A percentile compares a stretch with the other conserved stretches of the same genome.
Evolutionary conservation across 2,329 filamentous ascomycete genomes (phyloP).

Genomic region (Calycina marina): DNA sequence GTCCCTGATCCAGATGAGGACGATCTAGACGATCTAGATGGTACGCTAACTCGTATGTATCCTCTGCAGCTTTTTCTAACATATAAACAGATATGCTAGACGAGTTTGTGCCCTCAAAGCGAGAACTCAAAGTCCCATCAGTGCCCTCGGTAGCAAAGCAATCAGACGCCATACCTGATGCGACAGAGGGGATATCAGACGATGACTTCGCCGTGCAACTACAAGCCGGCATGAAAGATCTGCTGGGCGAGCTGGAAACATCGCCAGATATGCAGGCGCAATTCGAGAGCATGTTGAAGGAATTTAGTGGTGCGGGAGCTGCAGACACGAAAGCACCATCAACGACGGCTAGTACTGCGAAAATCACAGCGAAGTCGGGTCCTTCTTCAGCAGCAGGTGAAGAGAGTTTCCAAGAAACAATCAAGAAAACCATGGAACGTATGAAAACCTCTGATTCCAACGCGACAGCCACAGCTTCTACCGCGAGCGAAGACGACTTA

Average conservation of each 20-base stretch:
- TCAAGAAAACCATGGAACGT: conserved; percentile 85
- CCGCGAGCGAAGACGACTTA: conserved; percentile 59
- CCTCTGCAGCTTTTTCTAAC: neutral
- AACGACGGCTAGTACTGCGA: conserved; percentile 6
- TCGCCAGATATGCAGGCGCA: conserved; percentile 62
- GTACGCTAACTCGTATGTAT: conserved; percentile 28
- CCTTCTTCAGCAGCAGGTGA: conserved; percentile 25
- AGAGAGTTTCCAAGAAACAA: conserved; percentile 78
- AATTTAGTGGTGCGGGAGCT: conserved; percentile 39
- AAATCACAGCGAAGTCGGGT: conserved; percentile 5
- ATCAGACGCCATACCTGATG: conserved; percentile 13
- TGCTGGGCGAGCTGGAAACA: conserved; percentile 57
- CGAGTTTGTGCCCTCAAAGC: conserved; percentile 61
- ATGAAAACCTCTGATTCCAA: conserved; percentile 84
- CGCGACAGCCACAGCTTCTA: conserved; percentile 62
- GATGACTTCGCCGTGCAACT: conserved; percentile 74
- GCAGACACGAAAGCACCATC: conserved; percentile 13
- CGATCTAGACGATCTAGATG: conserved; percentile 82
- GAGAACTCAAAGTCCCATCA: conserved; percentile 31
- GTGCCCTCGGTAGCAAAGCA: conserved; percentile 15
- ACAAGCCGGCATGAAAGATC: conserved; percentile 77
- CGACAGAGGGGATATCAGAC: conserved; percentile 38
- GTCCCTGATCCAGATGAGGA: conserved; percentile 86
- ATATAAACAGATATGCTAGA: conserved; percentile 64
- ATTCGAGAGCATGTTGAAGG: conserved; percentile 65